Evolutionary conservation across 345 rosid genomes (phyloP).

Genomic region (Luvunga scandens): DNA sequence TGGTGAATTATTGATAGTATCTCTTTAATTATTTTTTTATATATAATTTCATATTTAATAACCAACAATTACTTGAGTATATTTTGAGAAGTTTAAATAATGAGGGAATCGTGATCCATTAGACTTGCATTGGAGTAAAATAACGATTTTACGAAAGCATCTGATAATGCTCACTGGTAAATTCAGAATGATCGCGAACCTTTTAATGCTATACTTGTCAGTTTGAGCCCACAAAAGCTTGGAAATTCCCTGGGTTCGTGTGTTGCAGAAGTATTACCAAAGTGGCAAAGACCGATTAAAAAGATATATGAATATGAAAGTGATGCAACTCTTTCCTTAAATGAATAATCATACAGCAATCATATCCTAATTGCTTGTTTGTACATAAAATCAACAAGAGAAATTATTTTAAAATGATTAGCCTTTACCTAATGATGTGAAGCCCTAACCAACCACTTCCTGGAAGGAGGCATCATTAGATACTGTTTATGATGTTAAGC

Average conservation of each 20-base stretch:
- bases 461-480: constrained; percentile 2
- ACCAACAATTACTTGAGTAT: too few relatives aligned
- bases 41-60: too few relatives aligned
- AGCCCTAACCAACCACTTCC: constrained; percentile 28
- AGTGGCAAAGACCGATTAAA: too few relatives aligned
- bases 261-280: constrained; percentile 9
- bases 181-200: neutral
- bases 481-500: constrained; percentile 10
- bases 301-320: neutral
- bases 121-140: neutral
- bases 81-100: too few relatives aligned
- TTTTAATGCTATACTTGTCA: neutral
- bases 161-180: too few relatives aligned
- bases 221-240: neutral
- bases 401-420: constrained; percentile 13
- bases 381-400: constrained; percentile 20
- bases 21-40: too few relatives aligned
- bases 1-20: too few relatives aligned
- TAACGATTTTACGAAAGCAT: neutral
- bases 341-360: constrained; percentile 17
- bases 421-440: constrained; percentile 42
- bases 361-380: constrained; percentile 27
- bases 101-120: too few relatives aligned
- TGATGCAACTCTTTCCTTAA: constrained; percentile 10
- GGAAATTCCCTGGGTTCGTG: neutral